Conservation (phyloP, 495 filamentous ascomycete species). For the Achaetomiella virescens region DNA sequence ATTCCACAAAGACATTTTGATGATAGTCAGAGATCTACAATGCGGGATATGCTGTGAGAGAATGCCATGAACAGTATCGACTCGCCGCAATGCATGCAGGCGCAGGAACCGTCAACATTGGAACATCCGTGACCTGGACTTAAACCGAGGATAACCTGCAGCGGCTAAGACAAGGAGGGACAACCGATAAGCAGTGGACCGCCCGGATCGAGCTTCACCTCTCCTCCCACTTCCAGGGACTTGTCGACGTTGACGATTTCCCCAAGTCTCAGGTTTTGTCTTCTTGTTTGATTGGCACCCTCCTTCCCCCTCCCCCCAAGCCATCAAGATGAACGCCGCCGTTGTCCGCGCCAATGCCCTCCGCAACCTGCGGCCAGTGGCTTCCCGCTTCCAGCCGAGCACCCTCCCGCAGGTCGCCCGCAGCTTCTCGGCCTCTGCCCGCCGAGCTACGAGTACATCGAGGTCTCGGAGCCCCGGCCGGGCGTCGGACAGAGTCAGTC, state of each 20-base stretch:
- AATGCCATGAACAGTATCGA: no score
- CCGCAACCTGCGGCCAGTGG: conserved; percentile 51
- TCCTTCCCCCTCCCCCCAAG: background rate
- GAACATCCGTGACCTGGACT: background rate
- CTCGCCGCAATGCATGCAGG: background rate
- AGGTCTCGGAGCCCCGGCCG: conserved; percentile 73
- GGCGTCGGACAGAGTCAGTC: conserved; percentile 78
- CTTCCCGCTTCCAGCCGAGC: conserved; percentile 47
- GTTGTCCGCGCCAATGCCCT: conserved; percentile 48
- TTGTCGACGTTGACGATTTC: background rate
- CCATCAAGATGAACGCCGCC: conserved; percentile 12
- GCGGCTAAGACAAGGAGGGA: background rate
- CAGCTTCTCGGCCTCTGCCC: conserved; percentile 51
- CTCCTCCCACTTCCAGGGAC: background rate
- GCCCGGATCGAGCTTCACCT: conserved; percentile 2
- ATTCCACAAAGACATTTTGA: no score
- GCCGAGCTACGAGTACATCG: conserved; percentile 68
- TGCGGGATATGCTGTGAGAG: no score
- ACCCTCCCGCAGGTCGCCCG: conserved; percentile 46
- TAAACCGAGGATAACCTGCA: conserved; percentile 29
- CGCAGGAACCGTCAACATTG: background rate
- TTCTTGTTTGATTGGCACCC: background rate
- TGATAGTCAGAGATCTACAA: no score
- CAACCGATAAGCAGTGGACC: background rate
- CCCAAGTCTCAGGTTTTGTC: background rate